These are phyloP conservation scores for Fusarium equiseti DNA, from an alignment of 2,329 filamentous ascomycete species.

Conservation along the genomic window DNA sequence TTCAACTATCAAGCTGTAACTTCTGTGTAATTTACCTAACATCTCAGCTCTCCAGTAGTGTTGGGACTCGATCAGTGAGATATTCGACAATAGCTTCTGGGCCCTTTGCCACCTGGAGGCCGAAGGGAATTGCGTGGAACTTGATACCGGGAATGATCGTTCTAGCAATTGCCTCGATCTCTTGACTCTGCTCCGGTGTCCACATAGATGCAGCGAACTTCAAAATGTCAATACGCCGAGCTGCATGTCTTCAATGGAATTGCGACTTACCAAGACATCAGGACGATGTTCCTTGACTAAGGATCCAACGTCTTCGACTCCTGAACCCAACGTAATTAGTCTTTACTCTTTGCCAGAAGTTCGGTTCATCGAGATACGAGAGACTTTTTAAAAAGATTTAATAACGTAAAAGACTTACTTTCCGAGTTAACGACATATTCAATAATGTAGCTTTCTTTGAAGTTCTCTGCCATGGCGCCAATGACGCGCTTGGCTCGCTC, in stretches of 20 bases:
- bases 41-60: neutral
- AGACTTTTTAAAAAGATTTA: neutral
- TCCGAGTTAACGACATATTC: constrained; percentile 70
- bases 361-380: no score
- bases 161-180: constrained; percentile 60
- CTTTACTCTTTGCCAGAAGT: neutral
- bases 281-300: neutral
- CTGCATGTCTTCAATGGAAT: neutral
- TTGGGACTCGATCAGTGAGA: constrained; percentile 57
- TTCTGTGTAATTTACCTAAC: no score
- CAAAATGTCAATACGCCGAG: neutral
- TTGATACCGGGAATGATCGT: constrained; percentile 60
- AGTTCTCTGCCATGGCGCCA: constrained; percentile 68
- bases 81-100: constrained; percentile 67
- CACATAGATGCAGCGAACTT: constrained; percentile 71
- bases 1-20: neutral
- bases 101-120: constrained; percentile 64
- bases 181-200: constrained; percentile 59
- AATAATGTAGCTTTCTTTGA: constrained; percentile 74
- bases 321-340: neutral
- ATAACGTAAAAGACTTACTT: neutral
- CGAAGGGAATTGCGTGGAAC: constrained; percentile 65
- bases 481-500: constrained; percentile 73
- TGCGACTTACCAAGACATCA: neutral
- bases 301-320: neutral